These are phyloP conservation scores for Dillenia turbinata DNA, from an alignment of 164 flowering plant genomes.

Conservation along the genomic window DNA sequence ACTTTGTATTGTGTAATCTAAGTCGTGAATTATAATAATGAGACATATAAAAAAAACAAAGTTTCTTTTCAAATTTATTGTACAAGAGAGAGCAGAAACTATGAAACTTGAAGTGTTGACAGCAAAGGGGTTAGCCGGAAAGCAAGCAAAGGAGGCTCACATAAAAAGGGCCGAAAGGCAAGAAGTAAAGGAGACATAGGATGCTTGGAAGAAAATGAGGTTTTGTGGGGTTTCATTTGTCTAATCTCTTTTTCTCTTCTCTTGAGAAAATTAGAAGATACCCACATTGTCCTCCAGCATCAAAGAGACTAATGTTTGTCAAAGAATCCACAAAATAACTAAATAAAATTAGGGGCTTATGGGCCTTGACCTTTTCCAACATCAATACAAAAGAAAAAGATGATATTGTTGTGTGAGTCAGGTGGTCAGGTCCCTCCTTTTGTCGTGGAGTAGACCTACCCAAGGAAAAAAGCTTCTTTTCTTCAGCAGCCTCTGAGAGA, in stretches of 20 bases:
- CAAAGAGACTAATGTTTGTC: conserved; percentile 53
- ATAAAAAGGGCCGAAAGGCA: conserved; percentile 65
- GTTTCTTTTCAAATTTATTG: too few species aligned
- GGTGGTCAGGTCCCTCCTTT: conserved; percentile 31
- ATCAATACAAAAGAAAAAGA: conserved; percentile 31
- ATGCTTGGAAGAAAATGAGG: conserved; percentile 45
- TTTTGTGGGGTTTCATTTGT: conserved; percentile 44
- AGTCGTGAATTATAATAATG: too few species aligned
- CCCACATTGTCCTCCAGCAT: conserved; percentile 54
- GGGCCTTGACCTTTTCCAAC: conserved; percentile 42
- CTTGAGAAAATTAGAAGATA: conserved; percentile 16
- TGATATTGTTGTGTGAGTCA: conserved; percentile 9
- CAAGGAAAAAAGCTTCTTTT: conserved; percentile 27
- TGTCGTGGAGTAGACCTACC: conserved; percentile 29
- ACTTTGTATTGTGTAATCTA: too few species aligned
- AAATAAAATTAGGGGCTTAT: conserved; percentile 9
- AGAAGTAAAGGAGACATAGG: conserved; percentile 55
- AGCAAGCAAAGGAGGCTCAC: conserved; percentile 11
- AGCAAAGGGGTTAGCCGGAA: too few species aligned
- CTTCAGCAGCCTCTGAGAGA: conserved; percentile 9
- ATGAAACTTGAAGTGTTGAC: too few species aligned
- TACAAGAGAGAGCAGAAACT: too few species aligned
- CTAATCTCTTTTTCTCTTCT: conserved; percentile 18
- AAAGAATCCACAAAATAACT: conserved; percentile 42
- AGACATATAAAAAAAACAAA: too few species aligned